Base-by-base conservation (phyloP, 805 yeast genomes). In the Candida silvicultrix region DNA sequence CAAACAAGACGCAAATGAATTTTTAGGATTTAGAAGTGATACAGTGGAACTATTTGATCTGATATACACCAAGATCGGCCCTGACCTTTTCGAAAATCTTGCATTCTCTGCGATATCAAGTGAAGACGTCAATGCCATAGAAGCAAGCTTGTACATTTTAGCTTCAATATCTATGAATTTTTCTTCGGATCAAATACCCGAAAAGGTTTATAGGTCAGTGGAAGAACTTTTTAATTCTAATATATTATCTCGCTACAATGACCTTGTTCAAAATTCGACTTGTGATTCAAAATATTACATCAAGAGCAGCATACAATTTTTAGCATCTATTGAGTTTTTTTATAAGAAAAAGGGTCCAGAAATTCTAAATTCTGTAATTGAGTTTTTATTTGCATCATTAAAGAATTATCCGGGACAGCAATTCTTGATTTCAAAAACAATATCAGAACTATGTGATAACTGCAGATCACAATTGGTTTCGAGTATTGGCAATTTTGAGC, bases 21-120 rank as follows among this genome's bases (percentile, higher is more conserved):
- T 89, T 56, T 64, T 65, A 20, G 73, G 79, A 22, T 92, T 80
- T 62, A 74, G 97, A 54, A 67, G 78, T 29, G 92, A 85, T 49
- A 83, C 85, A 10, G 76, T 83, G 1, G 98, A 94, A 54, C 70
- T 90, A 35, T 77, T 87, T 51, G 94, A 89, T 45, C 70, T 79
- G 0, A 64, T 83, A 2, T 87, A 83, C 67, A 77, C 89, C 1
- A 68, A 86, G 5, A 69, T 88, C 34, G 87, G 85, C 35, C 45
- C 62, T 0, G 65, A 72, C 2, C 61, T 87, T 34, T 77, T 76
- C 51, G 66, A 68, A 5, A 69, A 64, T 19, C 60, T 86, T 25
- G 53, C 68, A 1, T 54, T 58, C 8, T 68, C 67, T 31, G 62
- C 78, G 2, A 47, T 63, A 5, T 46, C 53, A 1, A 59, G 60